Base-by-base conservation (phyloP, 805 yeast genomes). In the Teunomyces barrocoloradensis region DNA sequence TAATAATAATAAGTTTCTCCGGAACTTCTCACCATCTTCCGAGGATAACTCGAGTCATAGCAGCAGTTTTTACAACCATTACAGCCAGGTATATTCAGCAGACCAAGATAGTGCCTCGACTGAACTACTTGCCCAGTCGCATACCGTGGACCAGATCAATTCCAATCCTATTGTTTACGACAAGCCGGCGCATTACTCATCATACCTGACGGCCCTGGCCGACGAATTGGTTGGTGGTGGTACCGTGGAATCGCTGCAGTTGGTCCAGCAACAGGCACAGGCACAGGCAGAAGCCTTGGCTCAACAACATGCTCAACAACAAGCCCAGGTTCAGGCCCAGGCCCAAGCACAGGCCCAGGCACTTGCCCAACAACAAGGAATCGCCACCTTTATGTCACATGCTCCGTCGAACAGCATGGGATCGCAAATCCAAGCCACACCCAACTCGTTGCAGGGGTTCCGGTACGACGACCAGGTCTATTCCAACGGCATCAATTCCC, bases 401-500 rank as follows among this genome's bases (percentile, higher is more conserved):
- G 40, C 28, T 23, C 40, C 25, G 18, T 37, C 40, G 18, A 35
- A 35, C 13, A 37, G 40, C 29, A 23, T 37, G 11, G 15, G 17
- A 9, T n/a, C 27, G 3, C 40, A 37, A 18, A 37, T 37, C 18
- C 40, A 21, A n/a, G 17, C 29, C 13, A 12, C 40, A 11, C 28
- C 40, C 40, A 37, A 21, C 17, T 37, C 40, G 29, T 13, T 37
- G 12, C 29, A 12, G 27, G 40, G 40, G 23, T 57, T 57, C 37
- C 60, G 60, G 7, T 57, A 57, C 42, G 60, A 57, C 32, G 61
- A 57, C 36, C 49, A 46, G 39, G 48, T 54, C 12, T 57, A 57
- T 42, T 42, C 44, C 35, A 29, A 32, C 37, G 40, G 42, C 15
- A 32, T 48, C 46, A 41, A 29, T 3, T 39, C 56, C 34, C 47